phyloP scores from a whole-genome alignment of 768 basidiomycete genomes.

The Russula lepida region DNA sequence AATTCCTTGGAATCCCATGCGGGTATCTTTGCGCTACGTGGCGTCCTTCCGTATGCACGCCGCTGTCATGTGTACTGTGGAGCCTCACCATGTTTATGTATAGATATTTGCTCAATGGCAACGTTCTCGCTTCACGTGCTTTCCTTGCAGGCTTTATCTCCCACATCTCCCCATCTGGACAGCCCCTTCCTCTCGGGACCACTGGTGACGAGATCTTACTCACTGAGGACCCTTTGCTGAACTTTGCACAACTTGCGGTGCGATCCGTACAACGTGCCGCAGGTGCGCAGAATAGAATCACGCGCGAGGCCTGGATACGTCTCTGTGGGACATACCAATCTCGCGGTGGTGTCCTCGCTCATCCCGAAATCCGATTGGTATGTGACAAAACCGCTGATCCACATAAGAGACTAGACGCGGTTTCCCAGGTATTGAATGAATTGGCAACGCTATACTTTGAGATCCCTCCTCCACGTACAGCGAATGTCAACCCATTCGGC shows the following conservation, averaged over 20 bases:
- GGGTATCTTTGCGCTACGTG: constrained; percentile 77
- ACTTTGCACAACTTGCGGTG: constrained; percentile 86
- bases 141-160: constrained; percentile 79
- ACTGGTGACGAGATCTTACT: constrained; percentile 51
- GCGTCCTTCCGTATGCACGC: constrained; percentile 67
- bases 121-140: constrained; percentile 87
- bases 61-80: not conserved
- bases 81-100: constrained; percentile 25
- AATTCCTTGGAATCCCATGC: constrained; percentile 27
- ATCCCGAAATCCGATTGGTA: constrained; percentile 44
- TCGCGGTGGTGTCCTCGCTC: constrained; percentile 51
- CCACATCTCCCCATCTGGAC: constrained; percentile 44
- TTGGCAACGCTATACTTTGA: constrained; percentile 76
- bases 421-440: constrained; percentile 51
- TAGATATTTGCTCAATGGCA: constrained; percentile 77
- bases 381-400: not conserved
- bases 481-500: constrained; percentile 72
- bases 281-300: constrained; percentile 66
- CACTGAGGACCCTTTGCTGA: constrained; percentile 69
- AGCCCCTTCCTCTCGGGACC: constrained; percentile 34
- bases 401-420: not conserved
- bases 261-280: constrained; percentile 81
- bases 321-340: constrained; percentile 80
- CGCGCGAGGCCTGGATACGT: constrained; percentile 77
- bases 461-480: constrained; percentile 66